Evolutionary conservation across 768 basidiomycete genomes (phyloP), one percentile per base, ranked within the genome.

Genomic region (Xerocomellus chrysenteron): DNA sequence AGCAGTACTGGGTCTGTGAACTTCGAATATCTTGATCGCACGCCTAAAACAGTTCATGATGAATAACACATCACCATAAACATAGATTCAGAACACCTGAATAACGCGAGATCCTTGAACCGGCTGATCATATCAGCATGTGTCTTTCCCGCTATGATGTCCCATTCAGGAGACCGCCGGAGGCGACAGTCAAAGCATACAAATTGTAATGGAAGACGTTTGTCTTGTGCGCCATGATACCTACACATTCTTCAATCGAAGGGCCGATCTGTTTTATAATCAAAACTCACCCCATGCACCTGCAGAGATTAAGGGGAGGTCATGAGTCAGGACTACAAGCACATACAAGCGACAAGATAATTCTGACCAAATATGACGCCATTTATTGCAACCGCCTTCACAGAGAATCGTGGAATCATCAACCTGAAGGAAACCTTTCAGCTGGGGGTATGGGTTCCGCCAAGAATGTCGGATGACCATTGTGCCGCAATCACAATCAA

Each of bases 101-200:
- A 88, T 30, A 85, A 75, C 1, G 88, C 83, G 24, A 93, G 75
- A 47, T 87, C 86, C 62, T 81, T 81, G 71, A 84, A 90, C 56
- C 84, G 84, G 11, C 78, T 76, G 30, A 88, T 74, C 72, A 89
- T 82, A 53, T 75, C 73, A 12, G 69, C 68, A 62, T 85, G 84
- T 36, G 83, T 67, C 58, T 81, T 79, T 39, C 78, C 73, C 54
- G 82, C 79, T 63, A 90, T 85, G 17, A 91, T 74, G 44, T 86
- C 82, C 86, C 88, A 91, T 56, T 83, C 83, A 39, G 78, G 71
- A 61, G 89, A 88, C 13, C 77, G 79, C 47, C 78, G 81, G 45
- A 88, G 76, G 35, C 88, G 85, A 68, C 91, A 93, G 61, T 88
- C 85, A 69, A 92, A 87, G 72, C 90, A 93, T 30, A 80, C 65